Conservation (phyloP, 768 basidiomycete genomes). For the Mycena metata region DNA sequence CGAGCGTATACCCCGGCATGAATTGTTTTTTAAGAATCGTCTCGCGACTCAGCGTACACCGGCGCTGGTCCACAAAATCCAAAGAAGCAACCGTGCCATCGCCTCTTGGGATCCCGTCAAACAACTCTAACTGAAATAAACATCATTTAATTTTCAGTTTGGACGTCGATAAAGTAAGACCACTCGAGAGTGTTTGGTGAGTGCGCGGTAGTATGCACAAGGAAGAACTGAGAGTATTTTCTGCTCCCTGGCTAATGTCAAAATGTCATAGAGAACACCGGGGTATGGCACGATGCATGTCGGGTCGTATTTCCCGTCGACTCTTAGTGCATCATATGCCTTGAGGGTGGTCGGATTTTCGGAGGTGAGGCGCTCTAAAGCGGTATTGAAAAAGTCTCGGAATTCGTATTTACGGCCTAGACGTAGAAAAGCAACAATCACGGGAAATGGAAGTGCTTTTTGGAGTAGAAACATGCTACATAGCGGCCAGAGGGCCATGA, state of each 20-base stretch:
- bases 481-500: not conserved
- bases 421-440: constrained; percentile 6
- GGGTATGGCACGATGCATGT: not conserved
- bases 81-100: constrained; percentile 11
- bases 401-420: constrained; percentile 26
- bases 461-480: constrained; percentile 11
- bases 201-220: constrained; percentile 3
- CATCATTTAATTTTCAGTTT: no score
- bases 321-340: constrained; percentile 1
- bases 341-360: constrained; percentile 25
- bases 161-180: not conserved
- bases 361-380: constrained; percentile 9
- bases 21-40: not conserved
- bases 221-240: constrained; percentile 4
- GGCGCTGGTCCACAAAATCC: constrained; percentile 3
- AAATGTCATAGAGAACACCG: not conserved
- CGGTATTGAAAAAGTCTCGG: not conserved
- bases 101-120: not conserved
- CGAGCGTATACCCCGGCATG: not conserved
- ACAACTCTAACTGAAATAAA: not conserved
- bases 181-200: not conserved
- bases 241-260: constrained; percentile 8
- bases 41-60: constrained; percentile 4
- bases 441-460: not conserved
- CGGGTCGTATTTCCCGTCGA: not conserved